Evolutionary conservation across 495 filamentous ascomycete species (phyloP).

Genomic region (Cladorrhinum samala): DNA sequence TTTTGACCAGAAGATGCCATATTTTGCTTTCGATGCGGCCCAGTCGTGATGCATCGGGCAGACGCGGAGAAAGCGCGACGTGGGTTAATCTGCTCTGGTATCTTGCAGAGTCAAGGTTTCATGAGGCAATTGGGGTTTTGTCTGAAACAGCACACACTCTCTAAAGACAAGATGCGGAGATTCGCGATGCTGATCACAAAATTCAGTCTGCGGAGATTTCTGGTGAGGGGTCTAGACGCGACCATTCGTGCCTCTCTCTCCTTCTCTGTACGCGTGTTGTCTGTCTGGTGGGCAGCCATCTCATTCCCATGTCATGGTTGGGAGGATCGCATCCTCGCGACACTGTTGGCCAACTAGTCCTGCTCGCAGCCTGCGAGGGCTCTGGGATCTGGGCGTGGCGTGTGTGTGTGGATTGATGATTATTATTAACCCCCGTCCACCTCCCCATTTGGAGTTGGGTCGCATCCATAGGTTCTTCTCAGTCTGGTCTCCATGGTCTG

Average conservation of each 20-base stretch:
- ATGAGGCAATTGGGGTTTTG: background rate
- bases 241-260: background rate
- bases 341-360: too few species aligned
- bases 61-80: background rate
- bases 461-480: background rate
- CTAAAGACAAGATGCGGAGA: background rate
- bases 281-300: too few species aligned
- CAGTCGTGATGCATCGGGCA: background rate
- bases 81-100: background rate
- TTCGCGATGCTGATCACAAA: background rate
- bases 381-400: too few species aligned
- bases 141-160: slow-evolving; percentile 3
- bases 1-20: too few species aligned
- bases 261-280: too few species aligned
- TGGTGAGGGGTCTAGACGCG: background rate
- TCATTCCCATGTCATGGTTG: too few species aligned
- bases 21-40: too few species aligned
- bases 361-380: too few species aligned
- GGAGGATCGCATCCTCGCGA: too few species aligned
- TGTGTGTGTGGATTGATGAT: background rate
- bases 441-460: slow-evolving; percentile 1
- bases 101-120: background rate
- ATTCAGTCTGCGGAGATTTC: background rate
- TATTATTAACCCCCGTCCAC: background rate
- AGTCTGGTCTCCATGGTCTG: background rate